These are phyloP conservation scores for Lachancea thermotolerans DNA, from an alignment of 805 yeast genomes.

Conservation along the genomic window DNA sequence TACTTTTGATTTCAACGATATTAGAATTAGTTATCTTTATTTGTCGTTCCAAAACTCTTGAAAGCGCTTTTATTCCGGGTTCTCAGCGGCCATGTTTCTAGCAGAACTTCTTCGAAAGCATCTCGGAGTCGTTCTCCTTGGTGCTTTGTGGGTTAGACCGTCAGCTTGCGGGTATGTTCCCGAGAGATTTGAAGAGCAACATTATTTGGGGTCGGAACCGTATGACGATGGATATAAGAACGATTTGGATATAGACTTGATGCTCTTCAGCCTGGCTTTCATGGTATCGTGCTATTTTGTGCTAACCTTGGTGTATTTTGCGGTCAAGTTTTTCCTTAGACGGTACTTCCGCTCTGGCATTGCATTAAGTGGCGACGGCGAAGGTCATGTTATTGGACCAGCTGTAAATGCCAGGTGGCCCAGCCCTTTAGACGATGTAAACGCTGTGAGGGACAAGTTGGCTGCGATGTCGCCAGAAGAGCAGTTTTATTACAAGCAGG, in stretches of 20 bases:
- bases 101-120: neutral
- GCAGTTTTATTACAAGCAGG: slow-evolving; percentile 36
- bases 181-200: neutral
- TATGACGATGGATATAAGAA: slow-evolving; percentile 11
- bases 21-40: too few relatives aligned
- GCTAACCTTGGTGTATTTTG: slow-evolving; percentile 10
- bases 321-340: slow-evolving; percentile 10
- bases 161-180: neutral
- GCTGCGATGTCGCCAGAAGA: slow-evolving; percentile 45
- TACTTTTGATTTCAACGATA: neutral
- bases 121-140: neutral
- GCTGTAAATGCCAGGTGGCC: slow-evolving; percentile 33
- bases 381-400: neutral
- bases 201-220: slow-evolving; percentile 1
- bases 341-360: slow-evolving; percentile 10
- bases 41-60: neutral
- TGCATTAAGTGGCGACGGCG: slow-evolving; percentile 5
- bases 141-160: neutral
- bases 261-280: slow-evolving; percentile 22
- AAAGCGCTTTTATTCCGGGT: neutral
- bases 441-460: slow-evolving; percentile 52
- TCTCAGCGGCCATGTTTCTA: neutral
- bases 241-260: slow-evolving; percentile 20
- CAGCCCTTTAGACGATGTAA: slow-evolving; percentile 59
- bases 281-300: slow-evolving; percentile 13